Evolutionary conservation across 257 asterid genomes (phyloP), one percentile per base, ranked within the genome.

Genomic region (Knoxia roxburghii): DNA sequence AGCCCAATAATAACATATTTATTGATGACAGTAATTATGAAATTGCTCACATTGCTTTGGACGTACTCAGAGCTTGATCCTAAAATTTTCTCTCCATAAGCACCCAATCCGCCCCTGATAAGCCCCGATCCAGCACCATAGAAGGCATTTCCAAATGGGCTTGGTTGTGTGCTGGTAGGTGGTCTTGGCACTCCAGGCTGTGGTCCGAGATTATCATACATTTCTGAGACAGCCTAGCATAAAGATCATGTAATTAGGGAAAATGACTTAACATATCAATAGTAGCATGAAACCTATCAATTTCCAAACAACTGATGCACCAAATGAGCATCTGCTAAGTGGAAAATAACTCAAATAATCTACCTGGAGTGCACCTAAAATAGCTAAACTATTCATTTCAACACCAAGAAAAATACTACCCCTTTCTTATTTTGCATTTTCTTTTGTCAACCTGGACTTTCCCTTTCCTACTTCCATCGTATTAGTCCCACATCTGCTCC

Each of bases 11-110:
- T 56, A 13, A 61, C 30, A 30, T 49, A 7, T 30, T 27, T 18
- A 33, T 7, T 21, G 8, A 56, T 39, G 5, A 10, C 21, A 14
- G 14, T 49, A 46, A 0, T n/a, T 54, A 67, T 45, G 13, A 46
- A 15, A 37, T 8, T 6, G 65, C 81, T 64, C 54, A 77, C 81
- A 69, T 77, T 73, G 81, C 81, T 77, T 65, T 77, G 81, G 33
- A 77, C 78, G 48, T 77, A 73, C 68, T 77, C 78, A n/a, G 78
- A 73, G 65, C 78, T 73, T 59, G 81, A 73, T 49, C 78, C 81
- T 14, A 77, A 46, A 50, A 77, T 64, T 53, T 70, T 69, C 76
- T 73, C 76, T 29, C 81, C 78, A 65, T 77, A 77, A 15, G 81
- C 81, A 40, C 81, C 75, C 70, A 77, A 73, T 59, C 81, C 81